Base-by-base conservation (phyloP, 2,329 filamentous ascomycete species). In the Aspergillus luchuensis region DNA sequence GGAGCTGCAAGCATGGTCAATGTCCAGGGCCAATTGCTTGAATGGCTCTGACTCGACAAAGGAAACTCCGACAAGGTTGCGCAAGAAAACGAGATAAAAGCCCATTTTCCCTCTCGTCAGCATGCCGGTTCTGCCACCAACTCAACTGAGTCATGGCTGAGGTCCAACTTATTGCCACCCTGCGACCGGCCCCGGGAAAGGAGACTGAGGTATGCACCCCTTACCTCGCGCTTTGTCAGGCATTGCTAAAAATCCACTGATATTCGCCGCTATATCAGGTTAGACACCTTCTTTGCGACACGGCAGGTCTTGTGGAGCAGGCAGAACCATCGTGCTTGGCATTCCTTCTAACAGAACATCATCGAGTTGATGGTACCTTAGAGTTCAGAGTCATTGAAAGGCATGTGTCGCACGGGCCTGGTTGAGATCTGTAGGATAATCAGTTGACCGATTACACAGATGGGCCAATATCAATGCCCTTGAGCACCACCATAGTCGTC, bases 341-440 rank as follows among this genome's bases (percentile, higher is more conserved):
- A 11, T 59, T 59, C 11, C 49, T 59, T 2, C 5, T 54, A 7
- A 59, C 57, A 10, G 49, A 59, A 36, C 47, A 39, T 10, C 39
- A 19, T 4, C 38, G 41, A 7, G 11, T 17, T 5, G 30, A 30
- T 41, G 50, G 36, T 13, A 41, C n/a, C 28, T 17, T 59, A 1
- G 49, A 53, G 13, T 59, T 58, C 57, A 58, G 28, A 5, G 57
- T 58, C 11, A 54, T 58, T 10, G 57, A 59, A 36, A 48, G 49
- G 57, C 10, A 15, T 15, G 33, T 36, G 0, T 36, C 10, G 33
- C 4, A 13, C 11, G 33, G 33, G 5, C 2, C 33, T 13, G 11
- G 33, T 11, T 36, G 5, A 36, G 11, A 1, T 6, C 30, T 13
- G 30, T 33, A 6, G 4, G 11, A 36, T 15, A 1, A 23, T 8